Evolutionary conservation across 2,329 filamentous ascomycete species (phyloP).

Genomic region (Calonectria hongkongensis): DNA sequence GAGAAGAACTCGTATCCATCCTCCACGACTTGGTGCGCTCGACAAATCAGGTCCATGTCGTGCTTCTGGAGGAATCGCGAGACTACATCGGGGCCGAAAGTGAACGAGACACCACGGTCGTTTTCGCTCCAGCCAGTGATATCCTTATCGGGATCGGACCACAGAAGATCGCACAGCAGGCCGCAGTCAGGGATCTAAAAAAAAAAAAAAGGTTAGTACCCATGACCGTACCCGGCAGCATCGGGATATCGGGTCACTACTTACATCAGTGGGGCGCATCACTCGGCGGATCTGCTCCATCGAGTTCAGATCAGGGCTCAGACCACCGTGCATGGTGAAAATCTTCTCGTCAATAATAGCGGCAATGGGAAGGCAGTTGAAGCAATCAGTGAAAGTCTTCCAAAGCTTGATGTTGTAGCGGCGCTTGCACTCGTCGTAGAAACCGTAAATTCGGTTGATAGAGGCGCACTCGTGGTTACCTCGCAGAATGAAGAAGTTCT

Average conservation of each 20-base stretch:
- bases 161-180: conserved; percentile 96
- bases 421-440: conserved; percentile 99
- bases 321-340: conserved; percentile 99
- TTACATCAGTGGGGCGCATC: conserved; percentile 98
- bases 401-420: conserved; percentile 99
- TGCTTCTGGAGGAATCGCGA: conserved; percentile 98
- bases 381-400: conserved; percentile 99
- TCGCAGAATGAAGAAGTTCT: conserved; percentile 99
- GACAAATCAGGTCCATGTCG: conserved; percentile 99
- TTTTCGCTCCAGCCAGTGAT: conserved; percentile 99
- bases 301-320: conserved; percentile 97
- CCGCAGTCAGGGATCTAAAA: conserved; percentile 95
- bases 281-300: conserved; percentile 99
- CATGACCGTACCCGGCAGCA: conserved; percentile 45
- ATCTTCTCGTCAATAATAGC: conserved; percentile 99
- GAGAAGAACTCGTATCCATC: conserved; percentile 99
- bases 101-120: conserved; percentile 98
- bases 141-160: conserved; percentile 99
- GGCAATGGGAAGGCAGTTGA: conserved; percentile 98
- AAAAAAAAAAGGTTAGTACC: conserved; percentile 45
- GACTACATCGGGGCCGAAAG: conserved; percentile 97
- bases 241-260: conserved; percentile 62
- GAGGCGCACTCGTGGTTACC: conserved; percentile 99
- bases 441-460: conserved; percentile 99
- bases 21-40: conserved; percentile 98